Evolutionary conservation across 2,329 filamentous ascomycete species (phyloP), one percentile per base, ranked within the genome.

Genomic region (Sclerotinia spermophila): DNA sequence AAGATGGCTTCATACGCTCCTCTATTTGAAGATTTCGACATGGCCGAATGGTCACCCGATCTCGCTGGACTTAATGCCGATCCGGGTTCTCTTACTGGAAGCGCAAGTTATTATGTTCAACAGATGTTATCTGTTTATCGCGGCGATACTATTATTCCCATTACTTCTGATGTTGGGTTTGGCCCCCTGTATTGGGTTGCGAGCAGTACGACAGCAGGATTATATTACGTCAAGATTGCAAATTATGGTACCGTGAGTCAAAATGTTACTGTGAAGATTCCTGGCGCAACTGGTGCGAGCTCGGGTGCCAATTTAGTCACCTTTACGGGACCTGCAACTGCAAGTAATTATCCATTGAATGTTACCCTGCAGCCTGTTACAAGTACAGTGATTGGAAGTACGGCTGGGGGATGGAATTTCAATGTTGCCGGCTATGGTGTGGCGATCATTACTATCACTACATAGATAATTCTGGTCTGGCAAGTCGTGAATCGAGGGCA

Each of bases 161-260:
- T 82, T 1, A 79, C 78, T 4, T 77, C 78, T 17, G 75, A 80
- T 2, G 27, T 33, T 1, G 58, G 64, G 13, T 82, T 84, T 62
- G 79, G 80, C 21, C 85, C 84, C 0, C 75, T 84, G 0, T 86
- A 81, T 78, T 85, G 83, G 74, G 84, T 85, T 8, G 80, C 84
- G 1, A 77, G 82, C 59, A 78, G 80, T 24, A 81, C 79, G n/a
- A 27, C 58, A 5, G 61, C 74, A 11, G 81, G 80, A 2, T 79
- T 77, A 1, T 76, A 82, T 59, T 79, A 86, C 73, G 84, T 84
- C 79, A 86, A 86, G 78, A 83, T 80, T 5, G 84, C 83, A 8
- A 83, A 83, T 0, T 86, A 86, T 77, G 86, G 86, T 78, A 83
- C 82, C 0, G 84, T 84, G 0, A 67, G 72, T 8, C 76, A 74